A percentile compares a stretch with the other conserved stretches of the same genome.
Evolutionary conservation across 805 yeast genomes (phyloP).

Genomic region (Metschnikowia chrysomelidarum): DNA sequence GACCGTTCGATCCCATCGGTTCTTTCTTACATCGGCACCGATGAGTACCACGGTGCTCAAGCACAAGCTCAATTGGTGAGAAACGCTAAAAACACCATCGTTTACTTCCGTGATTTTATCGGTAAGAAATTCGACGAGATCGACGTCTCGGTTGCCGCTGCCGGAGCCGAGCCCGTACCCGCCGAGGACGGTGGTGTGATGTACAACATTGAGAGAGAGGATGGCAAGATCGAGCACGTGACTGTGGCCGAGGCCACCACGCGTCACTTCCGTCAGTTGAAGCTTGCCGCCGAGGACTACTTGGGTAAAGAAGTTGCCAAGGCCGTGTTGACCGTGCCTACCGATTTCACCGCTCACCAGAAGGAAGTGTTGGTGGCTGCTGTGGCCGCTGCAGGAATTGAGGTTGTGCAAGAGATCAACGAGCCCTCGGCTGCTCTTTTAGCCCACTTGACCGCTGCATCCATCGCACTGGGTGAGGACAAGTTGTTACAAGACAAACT

Average conservation of each 20-base stretch:
- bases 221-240: constrained; percentile 50
- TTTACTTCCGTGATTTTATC: constrained; percentile 90
- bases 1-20: constrained; percentile 95
- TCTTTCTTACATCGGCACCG: constrained; percentile 86
- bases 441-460: constrained; percentile 60
- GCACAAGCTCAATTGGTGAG: constrained; percentile 90
- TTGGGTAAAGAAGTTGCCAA: constrained; percentile 79
- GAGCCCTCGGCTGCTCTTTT: constrained; percentile 92
- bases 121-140: constrained; percentile 72
- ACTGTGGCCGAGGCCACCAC: constrained; percentile 75
- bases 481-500: constrained; percentile 61
- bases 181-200: constrained; percentile 63
- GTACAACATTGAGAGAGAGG: constrained; percentile 55
- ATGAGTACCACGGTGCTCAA: constrained; percentile 97
- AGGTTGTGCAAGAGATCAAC: constrained; percentile 80
- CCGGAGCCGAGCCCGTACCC: constrained; percentile 60
- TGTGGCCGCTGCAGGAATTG: constrained; percentile 69
- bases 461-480: constrained; percentile 31
- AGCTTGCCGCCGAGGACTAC: constrained; percentile 88
- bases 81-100: constrained; percentile 81
- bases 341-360: constrained; percentile 77
- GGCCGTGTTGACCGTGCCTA: constrained; percentile 87
- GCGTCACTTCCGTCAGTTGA: constrained; percentile 81
- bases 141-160: constrained; percentile 57
- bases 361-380: constrained; percentile 58